Conservation (phyloP, 1,139 yeast genomes). For the Blastobotrys niveus region DNA sequence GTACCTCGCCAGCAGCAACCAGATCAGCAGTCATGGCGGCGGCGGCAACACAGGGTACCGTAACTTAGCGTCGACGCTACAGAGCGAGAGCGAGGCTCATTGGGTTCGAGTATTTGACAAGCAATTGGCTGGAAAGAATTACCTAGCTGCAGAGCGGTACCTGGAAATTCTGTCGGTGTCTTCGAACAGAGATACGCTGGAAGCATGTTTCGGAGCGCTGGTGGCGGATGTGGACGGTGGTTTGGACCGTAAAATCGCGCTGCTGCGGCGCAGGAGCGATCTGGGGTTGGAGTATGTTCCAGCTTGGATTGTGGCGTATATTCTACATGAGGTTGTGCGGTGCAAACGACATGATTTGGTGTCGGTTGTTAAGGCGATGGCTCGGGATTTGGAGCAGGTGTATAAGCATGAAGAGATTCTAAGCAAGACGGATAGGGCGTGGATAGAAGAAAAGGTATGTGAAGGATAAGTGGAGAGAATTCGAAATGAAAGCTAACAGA, state of each 20-base stretch:
- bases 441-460: constrained; percentile 17
- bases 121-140: neutral
- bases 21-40: too few species aligned
- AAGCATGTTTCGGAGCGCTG: constrained; percentile 6
- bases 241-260: too few species aligned
- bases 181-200: neutral
- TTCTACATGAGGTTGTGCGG: constrained; percentile 17
- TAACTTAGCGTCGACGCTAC: too few species aligned
- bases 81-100: constrained; percentile 3
- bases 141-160: neutral
- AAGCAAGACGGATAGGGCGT: too few species aligned
- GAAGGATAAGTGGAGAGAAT: constrained; percentile 17
- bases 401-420: constrained; percentile 19
- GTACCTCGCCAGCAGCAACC: too few species aligned
- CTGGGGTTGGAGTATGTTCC: constrained; percentile 3
- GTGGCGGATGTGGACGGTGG: too few species aligned
- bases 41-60: too few species aligned
- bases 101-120: neutral
- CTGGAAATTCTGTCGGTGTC: neutral
- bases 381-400: constrained; percentile 10
- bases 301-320: constrained; percentile 17
- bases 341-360: constrained; percentile 10
- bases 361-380: constrained; percentile 9
- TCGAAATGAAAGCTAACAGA: neutral
- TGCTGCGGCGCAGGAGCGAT: too few species aligned